A percentile compares a stretch with the other conserved stretches of the same genome.
Conservation (phyloP, 108 stramenopile genomes). For the Nitzschia inconspicua region DNA sequence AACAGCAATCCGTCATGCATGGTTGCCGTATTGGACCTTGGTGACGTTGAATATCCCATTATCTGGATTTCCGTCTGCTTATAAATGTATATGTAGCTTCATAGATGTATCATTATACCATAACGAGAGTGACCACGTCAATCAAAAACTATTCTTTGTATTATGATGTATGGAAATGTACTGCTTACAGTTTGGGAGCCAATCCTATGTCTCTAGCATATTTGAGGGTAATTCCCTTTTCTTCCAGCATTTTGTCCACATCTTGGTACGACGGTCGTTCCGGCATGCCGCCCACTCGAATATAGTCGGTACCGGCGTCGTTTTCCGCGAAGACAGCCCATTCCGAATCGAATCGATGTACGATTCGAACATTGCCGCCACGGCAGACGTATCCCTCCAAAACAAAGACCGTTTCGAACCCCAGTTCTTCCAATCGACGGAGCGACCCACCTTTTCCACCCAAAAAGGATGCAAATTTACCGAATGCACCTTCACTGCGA, state of each 20-base stretch:
- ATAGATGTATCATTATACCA: too few species aligned
- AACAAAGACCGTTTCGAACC: constrained; percentile 54
- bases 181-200: constrained; percentile 56
- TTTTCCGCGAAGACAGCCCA: constrained; percentile 85
- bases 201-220: constrained; percentile 82
- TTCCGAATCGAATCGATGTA: constrained; percentile 77
- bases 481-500: constrained; percentile 45
- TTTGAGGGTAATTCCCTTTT: constrained; percentile 74
- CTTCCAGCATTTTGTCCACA: constrained; percentile 76
- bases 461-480: constrained; percentile 73
- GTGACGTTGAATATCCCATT: too few species aligned
- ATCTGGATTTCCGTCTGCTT: too few species aligned
- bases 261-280: constrained; percentile 81
- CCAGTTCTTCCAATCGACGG: constrained; percentile 48
- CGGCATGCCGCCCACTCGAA: constrained; percentile 47
- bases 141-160: background rate
- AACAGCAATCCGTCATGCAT: too few species aligned
- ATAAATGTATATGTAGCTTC: too few species aligned
- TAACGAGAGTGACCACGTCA: too few species aligned
- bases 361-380: constrained; percentile 76
- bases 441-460: constrained; percentile 82
- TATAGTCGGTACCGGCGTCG: constrained; percentile 63
- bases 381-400: constrained; percentile 87
- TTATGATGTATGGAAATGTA: background rate
- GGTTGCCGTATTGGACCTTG: too few species aligned